Evolutionary conservation across 2,329 filamentous ascomycete species (phyloP).

Genomic region (Diaporthe citrichinensis): DNA sequence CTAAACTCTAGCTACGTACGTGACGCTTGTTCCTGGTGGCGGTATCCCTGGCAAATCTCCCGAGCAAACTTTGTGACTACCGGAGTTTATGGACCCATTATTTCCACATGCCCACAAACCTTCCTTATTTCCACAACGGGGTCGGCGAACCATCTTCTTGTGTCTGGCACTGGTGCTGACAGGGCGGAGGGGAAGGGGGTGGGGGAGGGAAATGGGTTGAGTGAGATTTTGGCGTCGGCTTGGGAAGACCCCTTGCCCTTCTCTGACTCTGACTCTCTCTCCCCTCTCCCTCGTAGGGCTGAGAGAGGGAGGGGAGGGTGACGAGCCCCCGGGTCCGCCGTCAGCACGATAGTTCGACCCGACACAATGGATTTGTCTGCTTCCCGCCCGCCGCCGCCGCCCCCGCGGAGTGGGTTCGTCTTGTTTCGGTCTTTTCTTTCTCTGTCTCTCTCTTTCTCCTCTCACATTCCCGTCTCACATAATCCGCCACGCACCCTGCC

Average conservation of each 20-base stretch:
- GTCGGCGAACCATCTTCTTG: not conserved
- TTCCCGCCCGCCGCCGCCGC: not conserved
- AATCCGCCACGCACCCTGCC: not conserved
- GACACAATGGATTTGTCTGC: slow-evolving; percentile 23
- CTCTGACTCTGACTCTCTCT: too few relatives aligned
- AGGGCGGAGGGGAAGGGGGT: not conserved
- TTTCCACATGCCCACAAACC: not conserved
- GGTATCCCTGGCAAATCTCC: not conserved
- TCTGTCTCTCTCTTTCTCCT: not conserved
- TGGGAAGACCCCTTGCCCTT: not conserved
- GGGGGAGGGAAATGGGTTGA: too few relatives aligned
- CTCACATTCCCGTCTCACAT: slow-evolving; percentile 33
- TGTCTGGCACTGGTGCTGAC: not conserved
- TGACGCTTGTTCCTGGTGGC: not conserved
- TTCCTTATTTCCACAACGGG: not conserved
- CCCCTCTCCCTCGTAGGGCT: slow-evolving; percentile 27
- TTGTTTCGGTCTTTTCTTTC: not conserved
- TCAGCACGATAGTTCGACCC: slow-evolving; percentile 22
- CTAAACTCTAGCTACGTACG: not conserved
- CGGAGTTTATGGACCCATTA: slow-evolving; percentile 10
- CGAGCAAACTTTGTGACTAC: not conserved
- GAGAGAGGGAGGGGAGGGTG: not conserved
- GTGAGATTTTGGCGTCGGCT: slow-evolving; percentile 16
- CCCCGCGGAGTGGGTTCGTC: not conserved
- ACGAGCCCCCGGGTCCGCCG: slow-evolving; percentile 29